phyloP scores from a whole-genome alignment of 1,284 basidiomycete species.

The Apiotrichum brassicae region DNA sequence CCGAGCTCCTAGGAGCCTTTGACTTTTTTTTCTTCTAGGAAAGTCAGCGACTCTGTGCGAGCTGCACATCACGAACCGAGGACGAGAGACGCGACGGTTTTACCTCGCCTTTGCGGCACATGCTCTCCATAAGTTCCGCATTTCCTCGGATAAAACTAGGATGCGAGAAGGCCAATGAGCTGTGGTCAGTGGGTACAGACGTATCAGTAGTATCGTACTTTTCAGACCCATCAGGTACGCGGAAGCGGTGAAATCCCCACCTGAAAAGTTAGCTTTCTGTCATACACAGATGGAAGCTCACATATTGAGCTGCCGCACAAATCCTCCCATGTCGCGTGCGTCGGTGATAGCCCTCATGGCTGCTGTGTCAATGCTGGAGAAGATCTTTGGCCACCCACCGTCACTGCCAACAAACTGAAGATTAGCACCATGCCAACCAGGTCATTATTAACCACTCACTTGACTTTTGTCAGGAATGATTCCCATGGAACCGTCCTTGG shows the following conservation, averaged over 20 bases:
- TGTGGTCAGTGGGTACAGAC: neutral
- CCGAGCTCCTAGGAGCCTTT: no score
- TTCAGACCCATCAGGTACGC: neutral
- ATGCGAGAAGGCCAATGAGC: conserved; percentile 13
- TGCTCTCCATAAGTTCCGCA: conserved; percentile 4
- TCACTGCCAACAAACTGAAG: conserved; percentile 10
- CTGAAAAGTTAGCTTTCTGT: neutral
- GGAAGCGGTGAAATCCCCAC: conserved; percentile 15
- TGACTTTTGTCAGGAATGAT: conserved; percentile 7
- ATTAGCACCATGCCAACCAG: neutral
- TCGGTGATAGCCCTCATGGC: conserved; percentile 16
- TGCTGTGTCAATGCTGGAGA: neutral
- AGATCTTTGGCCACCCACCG: conserved; percentile 1
- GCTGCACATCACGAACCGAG: neutral
- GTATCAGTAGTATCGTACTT: no score
- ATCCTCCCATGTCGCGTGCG: conserved; percentile 11
- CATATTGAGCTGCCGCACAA: conserved; percentile 19
- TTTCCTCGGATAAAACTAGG: conserved; percentile 1
- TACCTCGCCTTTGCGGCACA: conserved; percentile 9
- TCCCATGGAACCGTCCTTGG: conserved; percentile 3
- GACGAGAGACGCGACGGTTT: neutral
- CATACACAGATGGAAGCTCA: neutral
- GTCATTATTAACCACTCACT: conserved; percentile 1
- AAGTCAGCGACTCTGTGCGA: no score
- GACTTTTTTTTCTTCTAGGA: neutral